Conservation (phyloP, 164 flowering plant species). For the Akebia trifoliata region DNA sequence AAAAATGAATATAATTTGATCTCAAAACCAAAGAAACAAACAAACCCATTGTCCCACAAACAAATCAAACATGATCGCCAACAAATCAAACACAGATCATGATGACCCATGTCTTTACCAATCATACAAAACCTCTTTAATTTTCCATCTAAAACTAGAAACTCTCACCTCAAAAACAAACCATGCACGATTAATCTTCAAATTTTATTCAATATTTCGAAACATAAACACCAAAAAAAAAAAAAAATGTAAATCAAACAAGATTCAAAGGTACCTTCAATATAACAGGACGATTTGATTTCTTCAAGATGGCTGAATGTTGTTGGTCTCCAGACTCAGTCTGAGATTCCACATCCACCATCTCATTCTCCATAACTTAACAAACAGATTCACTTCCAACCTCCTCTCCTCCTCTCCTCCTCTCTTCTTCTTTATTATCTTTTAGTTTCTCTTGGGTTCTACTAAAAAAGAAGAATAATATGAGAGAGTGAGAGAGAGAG, state of each 20-base stretch:
- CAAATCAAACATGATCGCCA: no score
- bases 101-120: no score
- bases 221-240: background rate
- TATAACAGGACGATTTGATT: constrained; percentile 33
- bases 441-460: background rate
- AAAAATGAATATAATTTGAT: no score
- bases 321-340: background rate
- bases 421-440: background rate
- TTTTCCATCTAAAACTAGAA: no score
- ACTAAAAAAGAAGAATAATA: background rate
- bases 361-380: constrained; percentile 17
- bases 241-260: background rate
- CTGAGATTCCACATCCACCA: constrained; percentile 38
- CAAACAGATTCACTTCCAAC: background rate
- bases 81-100: no score
- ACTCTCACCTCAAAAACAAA: no score
- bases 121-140: no score
- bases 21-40: no score
- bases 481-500: background rate
- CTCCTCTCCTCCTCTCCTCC: background rate
- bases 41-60: no score
- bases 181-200: background rate
- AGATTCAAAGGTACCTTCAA: constrained; percentile 36
- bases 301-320: constrained; percentile 30
- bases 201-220: background rate